Conservation (phyloP, 768 basidiomycete species). For the Kwoniella botswanensis region DNA sequence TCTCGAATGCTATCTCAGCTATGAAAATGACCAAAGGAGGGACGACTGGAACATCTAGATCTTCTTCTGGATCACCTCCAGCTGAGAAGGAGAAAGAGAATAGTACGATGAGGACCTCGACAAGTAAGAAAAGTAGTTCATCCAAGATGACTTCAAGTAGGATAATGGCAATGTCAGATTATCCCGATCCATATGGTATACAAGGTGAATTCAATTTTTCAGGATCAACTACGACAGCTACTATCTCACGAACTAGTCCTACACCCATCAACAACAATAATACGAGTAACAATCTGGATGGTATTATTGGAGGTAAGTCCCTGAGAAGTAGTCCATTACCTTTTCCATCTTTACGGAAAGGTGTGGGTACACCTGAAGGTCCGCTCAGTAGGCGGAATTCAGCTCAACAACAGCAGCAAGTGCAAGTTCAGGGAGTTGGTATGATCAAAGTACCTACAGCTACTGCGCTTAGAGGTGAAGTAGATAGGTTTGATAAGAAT, state of each 20-base stretch:
- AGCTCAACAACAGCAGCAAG: neutral
- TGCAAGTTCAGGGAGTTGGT: too few species aligned
- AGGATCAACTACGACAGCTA: constrained; percentile 8
- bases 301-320: neutral
- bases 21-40: neutral
- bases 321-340: constrained; percentile 18
- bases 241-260: neutral
- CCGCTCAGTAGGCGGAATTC: neutral
- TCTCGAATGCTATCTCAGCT: neutral
- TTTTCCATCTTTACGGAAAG: constrained; percentile 6
- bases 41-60: neutral
- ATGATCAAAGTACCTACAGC: neutral
- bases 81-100: neutral
- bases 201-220: constrained; percentile 11
- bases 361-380: neutral
- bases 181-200: constrained; percentile 46
- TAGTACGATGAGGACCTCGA: constrained; percentile 2
- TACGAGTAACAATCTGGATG: neutral
- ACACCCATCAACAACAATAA: neutral
- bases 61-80: neutral
- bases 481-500: constrained; percentile 2
- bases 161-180: constrained; percentile 32
- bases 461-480: constrained; percentile 12
- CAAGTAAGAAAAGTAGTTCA: constrained; percentile 24
- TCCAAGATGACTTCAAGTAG: constrained; percentile 24